These are phyloP conservation scores for Harrya chromipes DNA, from an alignment of 768 basidiomycete species.

Conservation along the genomic window DNA sequence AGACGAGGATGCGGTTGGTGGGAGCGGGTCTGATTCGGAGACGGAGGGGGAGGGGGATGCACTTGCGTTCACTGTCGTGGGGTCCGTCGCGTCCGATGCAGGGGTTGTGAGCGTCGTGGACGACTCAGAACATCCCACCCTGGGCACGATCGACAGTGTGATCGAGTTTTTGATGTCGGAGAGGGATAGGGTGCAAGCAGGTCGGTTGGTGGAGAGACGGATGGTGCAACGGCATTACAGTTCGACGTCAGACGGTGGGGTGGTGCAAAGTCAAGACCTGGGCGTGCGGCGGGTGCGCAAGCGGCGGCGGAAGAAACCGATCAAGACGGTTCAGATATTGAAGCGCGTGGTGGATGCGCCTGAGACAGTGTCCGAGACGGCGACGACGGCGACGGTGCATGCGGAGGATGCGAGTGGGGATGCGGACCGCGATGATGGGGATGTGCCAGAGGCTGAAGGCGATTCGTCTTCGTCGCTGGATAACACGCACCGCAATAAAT, in stretches of 20 bases:
- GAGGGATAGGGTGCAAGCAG: conserved; percentile 54
- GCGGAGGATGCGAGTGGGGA: conserved; percentile 26
- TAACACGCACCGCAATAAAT: conserved; percentile 17
- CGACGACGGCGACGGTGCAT: conserved; percentile 19
- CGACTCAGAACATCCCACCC: conserved; percentile 52
- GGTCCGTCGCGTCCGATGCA: conserved; percentile 21
- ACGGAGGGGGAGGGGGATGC: conserved; percentile 39
- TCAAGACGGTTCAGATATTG: conserved; percentile 29
- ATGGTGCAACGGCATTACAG: conserved; percentile 24
- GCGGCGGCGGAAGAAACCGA: conserved; percentile 37
- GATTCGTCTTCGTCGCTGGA: conserved; percentile 32
- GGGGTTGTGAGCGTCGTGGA: conserved; percentile 19
- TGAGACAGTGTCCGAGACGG: conserved; percentile 24
- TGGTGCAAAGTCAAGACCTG: conserved; percentile 37
- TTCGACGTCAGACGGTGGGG: conserved; percentile 35
- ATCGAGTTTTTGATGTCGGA: conserved; percentile 75
- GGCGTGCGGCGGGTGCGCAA: conserved; percentile 39
- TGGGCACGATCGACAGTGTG: conserved; percentile 71
- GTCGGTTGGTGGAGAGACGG: conserved; percentile 29
- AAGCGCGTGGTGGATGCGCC: conserved; percentile 19
- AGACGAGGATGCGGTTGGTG: conserved; percentile 12
- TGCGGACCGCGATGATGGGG: conserved; percentile 24
- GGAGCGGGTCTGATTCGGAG: conserved; percentile 28
- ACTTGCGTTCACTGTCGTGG: conserved; percentile 25
- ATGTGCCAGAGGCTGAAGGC: conserved; percentile 15